Evolutionary conservation across 257 asterid species (phyloP).

Genomic region (Ligustrum vulgare): DNA sequence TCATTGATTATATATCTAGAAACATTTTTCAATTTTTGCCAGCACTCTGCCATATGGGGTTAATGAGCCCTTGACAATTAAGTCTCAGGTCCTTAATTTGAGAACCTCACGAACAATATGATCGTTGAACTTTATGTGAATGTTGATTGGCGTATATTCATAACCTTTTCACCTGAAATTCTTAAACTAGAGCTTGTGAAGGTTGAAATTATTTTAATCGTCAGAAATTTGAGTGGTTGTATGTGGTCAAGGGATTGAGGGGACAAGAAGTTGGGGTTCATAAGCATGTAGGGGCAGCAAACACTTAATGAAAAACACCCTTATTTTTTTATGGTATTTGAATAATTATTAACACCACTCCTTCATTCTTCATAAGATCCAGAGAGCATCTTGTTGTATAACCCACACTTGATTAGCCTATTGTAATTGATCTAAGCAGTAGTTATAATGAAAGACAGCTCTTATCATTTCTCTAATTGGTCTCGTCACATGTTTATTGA

Average conservation of each 20-base stretch:
- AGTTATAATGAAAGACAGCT: conserved; percentile 20
- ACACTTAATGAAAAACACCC: background rate
- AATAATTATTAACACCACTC: background rate
- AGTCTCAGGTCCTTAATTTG: background rate
- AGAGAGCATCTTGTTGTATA: background rate
- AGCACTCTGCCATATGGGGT: background rate
- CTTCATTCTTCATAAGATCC: background rate
- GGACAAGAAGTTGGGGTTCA: background rate
- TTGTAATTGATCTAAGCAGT: background rate
- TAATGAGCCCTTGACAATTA: background rate
- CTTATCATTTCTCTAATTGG: conserved; percentile 7
- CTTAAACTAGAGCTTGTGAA: conserved; percentile 1
- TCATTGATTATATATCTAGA: background rate
- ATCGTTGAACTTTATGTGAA: background rate
- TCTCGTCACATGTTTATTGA: conserved; percentile 4
- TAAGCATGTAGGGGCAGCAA: background rate
- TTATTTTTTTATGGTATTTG: background rate
- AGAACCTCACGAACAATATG: background rate
- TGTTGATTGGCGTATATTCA: background rate
- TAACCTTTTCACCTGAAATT: background rate
- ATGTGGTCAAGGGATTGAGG: background rate
- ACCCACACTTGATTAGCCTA: background rate
- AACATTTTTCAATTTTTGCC: background rate
- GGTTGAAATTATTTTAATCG: background rate
- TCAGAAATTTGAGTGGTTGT: background rate